These are phyloP conservation scores for Candida tunisiensis DNA, from an alignment of 1,139 yeast genomes.

Conservation along the genomic window DNA sequence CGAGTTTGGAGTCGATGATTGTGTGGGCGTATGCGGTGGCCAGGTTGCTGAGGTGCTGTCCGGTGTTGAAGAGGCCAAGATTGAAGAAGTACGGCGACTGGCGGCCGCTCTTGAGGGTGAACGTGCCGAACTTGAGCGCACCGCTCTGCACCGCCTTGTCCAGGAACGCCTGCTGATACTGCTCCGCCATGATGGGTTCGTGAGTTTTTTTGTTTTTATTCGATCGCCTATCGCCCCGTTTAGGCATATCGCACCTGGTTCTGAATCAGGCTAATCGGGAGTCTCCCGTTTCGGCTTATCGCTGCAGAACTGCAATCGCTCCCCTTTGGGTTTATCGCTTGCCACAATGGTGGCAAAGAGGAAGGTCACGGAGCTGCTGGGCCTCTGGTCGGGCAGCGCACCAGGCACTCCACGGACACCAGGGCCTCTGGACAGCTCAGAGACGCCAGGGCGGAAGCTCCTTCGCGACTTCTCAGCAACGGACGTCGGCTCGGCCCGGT, in stretches of 20 bases:
- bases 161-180: no score
- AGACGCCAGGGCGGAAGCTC: neutral
- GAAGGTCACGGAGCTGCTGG: conserved; percentile 1
- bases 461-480: neutral
- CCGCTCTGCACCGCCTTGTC: conserved; percentile 66
- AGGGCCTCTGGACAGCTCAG: neutral
- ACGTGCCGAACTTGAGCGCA: conserved; percentile 75
- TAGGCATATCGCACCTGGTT: no score
- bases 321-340: no score
- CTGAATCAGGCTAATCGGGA: no score
- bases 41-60: conserved; percentile 55
- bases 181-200: no score
- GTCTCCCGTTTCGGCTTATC: no score
- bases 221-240: no score
- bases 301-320: no score
- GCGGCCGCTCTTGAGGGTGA: conserved; percentile 85
- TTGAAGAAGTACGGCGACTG: conserved; percentile 94
- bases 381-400: neutral
- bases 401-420: neutral
- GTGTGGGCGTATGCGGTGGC: conserved; percentile 85
- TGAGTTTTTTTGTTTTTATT: no score
- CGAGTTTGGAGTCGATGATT: conserved; percentile 60
- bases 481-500: neutral
- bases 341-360: neutral
- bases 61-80: conserved; percentile 76